Evolutionary conservation across 495 filamentous ascomycete genomes (phyloP), one percentile per base, ranked within the genome.

Genomic region (Aspergillus carlsbadensis): DNA sequence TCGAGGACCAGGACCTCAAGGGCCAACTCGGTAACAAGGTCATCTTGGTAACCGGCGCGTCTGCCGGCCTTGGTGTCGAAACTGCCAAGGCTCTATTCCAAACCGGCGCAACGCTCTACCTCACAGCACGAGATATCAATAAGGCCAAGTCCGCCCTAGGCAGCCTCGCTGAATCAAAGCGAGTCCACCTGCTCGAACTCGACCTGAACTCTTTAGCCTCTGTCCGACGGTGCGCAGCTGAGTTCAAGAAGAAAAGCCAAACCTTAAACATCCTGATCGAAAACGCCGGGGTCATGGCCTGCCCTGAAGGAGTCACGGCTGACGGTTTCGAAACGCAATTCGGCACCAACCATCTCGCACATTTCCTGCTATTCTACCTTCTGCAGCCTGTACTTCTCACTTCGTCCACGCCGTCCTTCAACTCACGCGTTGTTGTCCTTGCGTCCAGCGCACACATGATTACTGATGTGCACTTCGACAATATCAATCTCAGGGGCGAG

Each of bases 31-130:
- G 35, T 0, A 77, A 63, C 54, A 81, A 82, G 62, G 70, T 76
- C 20, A 67, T 80, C 44, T 37, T 84, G 22, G 68, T 84, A 47
- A 83, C 79, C 6, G 81, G 82, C 17, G 62, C 58, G 21, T 74
- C 75, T 6, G 71, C 75, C 1, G 81, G 82, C 6, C 74, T 84
- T 39, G 82, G 82, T 3, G 65, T 80, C 54, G 75, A 81, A 56
- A 82, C 76, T 0, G 77, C 74, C 10, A 63, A 67, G 24, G 76
- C 80, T 1, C 55, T 83, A 8, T 62, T 59, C 40, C 56, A 66
- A 17, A 83, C 81, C 0, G 81, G 81, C 1, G 80, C 78, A 5
- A 72, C 69, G 5, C 45, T 83, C 4, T 82, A 68, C 60, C 62
- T 78, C 6, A 70, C 71, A 1, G 77, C 60, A 10, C 69, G 80